These are phyloP conservation scores for Cutaneotrichosporon dermatis DNA, from an alignment of 1,284 basidiomycete genomes.

Conservation along the genomic window DNA sequence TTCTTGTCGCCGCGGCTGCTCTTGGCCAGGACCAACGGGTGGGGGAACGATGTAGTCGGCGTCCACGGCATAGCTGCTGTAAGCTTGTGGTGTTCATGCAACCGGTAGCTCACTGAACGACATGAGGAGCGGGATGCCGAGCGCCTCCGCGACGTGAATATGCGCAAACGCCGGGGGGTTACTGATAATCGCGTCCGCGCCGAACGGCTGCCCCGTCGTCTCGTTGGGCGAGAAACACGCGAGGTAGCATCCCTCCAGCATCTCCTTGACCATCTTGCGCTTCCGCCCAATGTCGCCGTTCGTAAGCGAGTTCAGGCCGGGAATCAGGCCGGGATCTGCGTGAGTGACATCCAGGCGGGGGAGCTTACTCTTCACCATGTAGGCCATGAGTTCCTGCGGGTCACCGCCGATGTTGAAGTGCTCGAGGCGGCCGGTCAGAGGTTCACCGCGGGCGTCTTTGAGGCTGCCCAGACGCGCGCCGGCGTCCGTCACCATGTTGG, in stretches of 20 bases:
- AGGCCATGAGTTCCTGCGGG: conserved; percentile 46
- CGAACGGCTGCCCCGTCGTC: conserved; percentile 52
- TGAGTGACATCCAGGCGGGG: background rate
- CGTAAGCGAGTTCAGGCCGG: conserved; percentile 33
- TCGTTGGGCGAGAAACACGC: conserved; percentile 55
- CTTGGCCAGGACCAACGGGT: conserved; percentile 60
- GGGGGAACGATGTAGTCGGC: conserved; percentile 60
- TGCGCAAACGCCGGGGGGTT: conserved; percentile 64
- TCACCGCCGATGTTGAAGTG: conserved; percentile 44
- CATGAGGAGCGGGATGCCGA: conserved; percentile 59
- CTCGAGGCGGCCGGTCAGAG: conserved; percentile 35
- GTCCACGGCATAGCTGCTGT: conserved; percentile 64
- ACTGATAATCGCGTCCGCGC: conserved; percentile 61
- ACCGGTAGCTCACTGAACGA: conserved; percentile 28
- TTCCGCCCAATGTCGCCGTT: conserved; percentile 40
- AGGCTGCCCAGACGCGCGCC: conserved; percentile 54
- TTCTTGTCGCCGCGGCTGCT: conserved; percentile 43
- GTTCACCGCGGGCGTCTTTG: conserved; percentile 52
- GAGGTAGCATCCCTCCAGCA: conserved; percentile 60
- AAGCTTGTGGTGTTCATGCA: background rate
- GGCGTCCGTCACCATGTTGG: conserved; percentile 55
- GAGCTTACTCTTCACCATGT: conserved; percentile 48
- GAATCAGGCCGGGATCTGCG: conserved; percentile 43
- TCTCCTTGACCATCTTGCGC: conserved; percentile 46
- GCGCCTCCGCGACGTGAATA: conserved; percentile 61